Evolutionary conservation across 176 grass and related monocot species (phyloP).

Genomic region (Oryza glaberrima): DNA sequence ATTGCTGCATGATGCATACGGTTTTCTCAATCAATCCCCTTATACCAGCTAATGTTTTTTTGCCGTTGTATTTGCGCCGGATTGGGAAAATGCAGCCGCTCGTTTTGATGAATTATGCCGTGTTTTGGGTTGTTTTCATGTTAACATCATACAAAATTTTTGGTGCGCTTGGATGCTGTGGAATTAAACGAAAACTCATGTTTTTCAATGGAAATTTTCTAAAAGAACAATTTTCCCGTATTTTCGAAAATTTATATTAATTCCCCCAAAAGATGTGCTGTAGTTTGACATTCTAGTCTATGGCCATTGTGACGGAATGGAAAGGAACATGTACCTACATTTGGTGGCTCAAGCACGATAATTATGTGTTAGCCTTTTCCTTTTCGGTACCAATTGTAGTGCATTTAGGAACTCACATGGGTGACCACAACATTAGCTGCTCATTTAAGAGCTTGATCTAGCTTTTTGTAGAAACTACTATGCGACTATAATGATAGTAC

Average conservation of each 20-base stretch:
- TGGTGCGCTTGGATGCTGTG: neutral
- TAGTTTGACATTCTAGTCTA: neutral
- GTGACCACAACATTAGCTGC: neutral
- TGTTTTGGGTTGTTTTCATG: neutral
- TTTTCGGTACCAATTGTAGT: slow-evolving; percentile 29
- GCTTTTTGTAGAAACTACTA: neutral
- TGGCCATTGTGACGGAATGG: neutral
- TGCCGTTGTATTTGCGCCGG: neutral
- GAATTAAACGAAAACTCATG: neutral
- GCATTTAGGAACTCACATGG: slow-evolving; percentile 20
- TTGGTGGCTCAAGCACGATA: slow-evolving; percentile 23
- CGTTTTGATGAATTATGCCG: neutral
- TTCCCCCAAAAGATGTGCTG: neutral
- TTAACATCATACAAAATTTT: slow-evolving; percentile 10
- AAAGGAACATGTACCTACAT: slow-evolving; percentile 19
- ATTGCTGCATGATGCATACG: neutral
- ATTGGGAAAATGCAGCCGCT: neutral
- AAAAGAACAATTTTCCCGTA: neutral
- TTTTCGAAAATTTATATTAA: neutral
- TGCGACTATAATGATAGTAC: neutral
- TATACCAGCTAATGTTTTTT: neutral
- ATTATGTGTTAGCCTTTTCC: slow-evolving; percentile 27
- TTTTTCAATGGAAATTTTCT: neutral
- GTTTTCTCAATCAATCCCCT: neutral
- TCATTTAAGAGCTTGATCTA: neutral